phyloP scores from a whole-genome alignment of 2,329 filamentous ascomycete species.

The Trichoderma sp. region DNA sequence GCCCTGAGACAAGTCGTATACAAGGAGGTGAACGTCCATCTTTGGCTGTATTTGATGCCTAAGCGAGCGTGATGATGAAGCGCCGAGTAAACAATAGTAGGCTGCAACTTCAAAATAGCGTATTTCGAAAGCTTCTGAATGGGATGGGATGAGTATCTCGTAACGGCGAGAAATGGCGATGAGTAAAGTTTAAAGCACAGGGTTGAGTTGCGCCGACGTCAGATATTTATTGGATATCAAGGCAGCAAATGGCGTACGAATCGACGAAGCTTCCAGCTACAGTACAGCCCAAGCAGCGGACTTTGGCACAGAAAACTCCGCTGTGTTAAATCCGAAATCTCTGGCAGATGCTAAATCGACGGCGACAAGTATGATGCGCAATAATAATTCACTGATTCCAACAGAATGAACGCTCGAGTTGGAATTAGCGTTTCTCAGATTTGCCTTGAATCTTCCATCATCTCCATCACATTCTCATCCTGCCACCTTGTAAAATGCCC shows the following conservation, averaged over 20 bases:
- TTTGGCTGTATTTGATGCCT: background rate
- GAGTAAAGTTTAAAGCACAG: background rate
- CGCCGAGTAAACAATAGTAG: background rate
- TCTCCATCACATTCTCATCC: background rate
- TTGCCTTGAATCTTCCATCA: background rate
- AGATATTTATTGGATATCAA: background rate
- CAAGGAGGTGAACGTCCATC: constrained; percentile 75
- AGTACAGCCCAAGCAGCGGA: background rate
- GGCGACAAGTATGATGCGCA: background rate
- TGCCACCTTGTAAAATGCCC: background rate
- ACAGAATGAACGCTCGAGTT: background rate
- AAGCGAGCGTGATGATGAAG: background rate
- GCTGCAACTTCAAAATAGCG: background rate
- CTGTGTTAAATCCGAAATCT: background rate
- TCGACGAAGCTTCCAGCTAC: constrained; percentile 9
- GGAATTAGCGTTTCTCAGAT: background rate
- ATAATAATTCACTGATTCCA: background rate
- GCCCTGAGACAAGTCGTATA: constrained; percentile 73
- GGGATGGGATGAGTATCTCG: background rate
- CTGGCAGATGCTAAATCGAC: background rate
- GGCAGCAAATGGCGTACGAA: constrained; percentile 19
- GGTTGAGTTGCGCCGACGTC: background rate
- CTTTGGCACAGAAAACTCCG: constrained; percentile 1
- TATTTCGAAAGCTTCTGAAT: background rate
- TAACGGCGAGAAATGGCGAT: background rate